Base-by-base conservation (phyloP, 805 yeast species). In the Torulaspora delbrueckii region DNA sequence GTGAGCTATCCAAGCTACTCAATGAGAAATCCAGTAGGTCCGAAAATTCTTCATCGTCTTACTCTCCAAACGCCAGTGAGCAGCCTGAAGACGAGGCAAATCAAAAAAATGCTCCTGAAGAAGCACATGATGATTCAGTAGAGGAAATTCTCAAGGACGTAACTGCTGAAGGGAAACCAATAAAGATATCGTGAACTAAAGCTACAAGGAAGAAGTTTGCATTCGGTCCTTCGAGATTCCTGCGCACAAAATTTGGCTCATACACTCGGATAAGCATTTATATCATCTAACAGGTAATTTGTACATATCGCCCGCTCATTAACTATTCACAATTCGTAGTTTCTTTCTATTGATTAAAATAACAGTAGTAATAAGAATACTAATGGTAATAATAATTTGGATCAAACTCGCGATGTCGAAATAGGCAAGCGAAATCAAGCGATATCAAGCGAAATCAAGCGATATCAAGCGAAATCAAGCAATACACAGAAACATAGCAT, bases 1-100 rank as follows among this genome's bases (percentile, higher is more conserved):
- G 74, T 53, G 71, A 67, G 23, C 51, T 71, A 32, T 69, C 64
- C 37, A 67, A 67, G 46, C 48, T 71, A 13, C 48, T 71, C 39
- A 66, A 67, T 43, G 75, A 71, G 49, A 69, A 65, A 42, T 51
- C 62, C 7, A 50, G 56, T 23, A 52, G 57, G 40, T 32, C 55
- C 22, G 51, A 46, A 13, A 41, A 32, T 6, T 18, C 51, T n/a
- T 36, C 52, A n/a, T 32, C 34, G 9, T 12, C 37, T 4, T 34
- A 27, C 8, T 34, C 45, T 9, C 50, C 42, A 13, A 23, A 41
- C 1, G 19, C 43, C 10, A 39, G 26, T 9, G 43, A 38, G 31
- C 48, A 50, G 19, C 47, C 37, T 8, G 50, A 47, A 10, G 50
- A 49, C n/a, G 43, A 37, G 27, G 23, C 32, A 23, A 24, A 40